Conservation (phyloP, 176 grass and related monocot species). For the Cenchrus purpureus region DNA sequence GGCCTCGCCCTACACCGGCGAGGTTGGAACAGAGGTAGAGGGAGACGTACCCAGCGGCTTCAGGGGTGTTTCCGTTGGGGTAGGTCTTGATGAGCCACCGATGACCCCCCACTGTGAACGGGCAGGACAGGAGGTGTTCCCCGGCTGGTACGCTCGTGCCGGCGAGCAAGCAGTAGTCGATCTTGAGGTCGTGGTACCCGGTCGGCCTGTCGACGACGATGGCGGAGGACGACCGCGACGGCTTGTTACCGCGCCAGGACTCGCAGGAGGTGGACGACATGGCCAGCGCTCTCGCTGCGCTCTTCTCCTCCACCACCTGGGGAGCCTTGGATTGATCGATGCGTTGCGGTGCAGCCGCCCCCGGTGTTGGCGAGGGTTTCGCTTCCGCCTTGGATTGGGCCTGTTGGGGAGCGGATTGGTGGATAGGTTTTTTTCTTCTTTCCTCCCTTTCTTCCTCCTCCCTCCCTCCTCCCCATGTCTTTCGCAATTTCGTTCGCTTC, state of each 20-base stretch:
- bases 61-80: background rate
- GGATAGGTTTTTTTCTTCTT: too few relatives aligned
- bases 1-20: too few relatives aligned
- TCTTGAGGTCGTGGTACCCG: conserved; percentile 17
- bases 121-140: background rate
- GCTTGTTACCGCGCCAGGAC: background rate
- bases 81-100: conserved; percentile 24
- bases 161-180: conserved; percentile 3
- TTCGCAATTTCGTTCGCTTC: too few relatives aligned
- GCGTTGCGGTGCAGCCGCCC: background rate
- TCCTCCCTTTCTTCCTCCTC: too few relatives aligned
- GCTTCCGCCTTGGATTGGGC: too few relatives aligned
- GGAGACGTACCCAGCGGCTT: conserved; percentile 12
- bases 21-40: background rate
- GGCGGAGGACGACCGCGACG: conserved; percentile 12
- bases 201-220: conserved; percentile 22
- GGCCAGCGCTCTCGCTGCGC: background rate
- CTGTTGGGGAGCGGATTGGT: too few relatives aligned
- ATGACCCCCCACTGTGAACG: conserved; percentile 26
- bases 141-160: background rate
- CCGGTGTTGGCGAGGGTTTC: background rate
- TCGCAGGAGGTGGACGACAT: background rate
- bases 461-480: too few relatives aligned
- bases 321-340: background rate
- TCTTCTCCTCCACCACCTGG: background rate